Conservation (phyloP, 108 stramenopile genomes). For the Aurantiochytrium sp. region DNA sequence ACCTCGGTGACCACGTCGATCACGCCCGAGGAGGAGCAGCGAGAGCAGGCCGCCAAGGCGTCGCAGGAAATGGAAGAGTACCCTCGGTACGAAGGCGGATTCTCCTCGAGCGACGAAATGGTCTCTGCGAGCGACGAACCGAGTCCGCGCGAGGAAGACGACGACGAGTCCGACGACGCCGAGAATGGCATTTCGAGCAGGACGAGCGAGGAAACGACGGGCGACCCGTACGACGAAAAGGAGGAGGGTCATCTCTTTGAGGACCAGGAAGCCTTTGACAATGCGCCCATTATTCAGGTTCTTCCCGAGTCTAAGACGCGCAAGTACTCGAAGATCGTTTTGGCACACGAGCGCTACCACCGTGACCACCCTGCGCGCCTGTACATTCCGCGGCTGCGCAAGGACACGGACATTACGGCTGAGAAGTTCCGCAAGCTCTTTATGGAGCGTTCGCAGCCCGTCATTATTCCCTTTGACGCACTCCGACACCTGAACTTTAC, state of each 20-base stretch:
- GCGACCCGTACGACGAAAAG: not conserved
- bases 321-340: constrained; percentile 8
- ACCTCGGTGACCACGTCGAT: not conserved
- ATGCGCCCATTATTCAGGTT: not conserved
- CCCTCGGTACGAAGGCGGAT: not conserved
- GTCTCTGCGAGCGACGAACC: not conserved
- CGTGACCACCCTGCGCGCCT: constrained; percentile 5
- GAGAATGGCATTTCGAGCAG: too few species aligned
- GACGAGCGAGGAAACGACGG: not conserved
- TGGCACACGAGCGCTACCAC: constrained; percentile 9
- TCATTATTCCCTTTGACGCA: constrained; percentile 10
- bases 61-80: not conserved
- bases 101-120: not conserved
- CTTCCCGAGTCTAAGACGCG: not conserved
- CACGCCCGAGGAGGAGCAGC: not conserved
- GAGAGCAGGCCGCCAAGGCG: not conserved
- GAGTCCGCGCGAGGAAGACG: not conserved
- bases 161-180: not conserved
- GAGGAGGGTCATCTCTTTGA: not conserved
- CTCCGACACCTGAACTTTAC: constrained; percentile 3
- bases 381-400: not conserved
- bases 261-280: not conserved
- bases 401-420: not conserved
- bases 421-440: constrained; percentile 12
- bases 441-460: not conserved